Conservation (phyloP, 2,329 filamentous ascomycete genomes). For the Myriangium duriaei region DNA sequence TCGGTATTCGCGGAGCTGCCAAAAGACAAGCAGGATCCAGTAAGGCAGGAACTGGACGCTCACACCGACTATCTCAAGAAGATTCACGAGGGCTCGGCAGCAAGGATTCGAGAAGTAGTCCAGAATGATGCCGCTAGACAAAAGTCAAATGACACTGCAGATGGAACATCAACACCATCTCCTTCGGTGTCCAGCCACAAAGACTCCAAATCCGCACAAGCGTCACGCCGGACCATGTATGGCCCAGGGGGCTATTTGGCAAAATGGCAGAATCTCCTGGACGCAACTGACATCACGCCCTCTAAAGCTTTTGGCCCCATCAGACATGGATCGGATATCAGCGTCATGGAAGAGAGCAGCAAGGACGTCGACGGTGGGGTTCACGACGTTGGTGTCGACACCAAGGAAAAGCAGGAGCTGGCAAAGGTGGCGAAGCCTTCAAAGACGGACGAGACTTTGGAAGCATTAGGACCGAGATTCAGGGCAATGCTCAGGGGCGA, state of each 20-base stretch:
- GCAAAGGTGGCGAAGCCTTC: conserved; percentile 17
- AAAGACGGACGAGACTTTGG: conserved; percentile 17
- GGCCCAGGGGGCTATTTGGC: conserved; percentile 62
- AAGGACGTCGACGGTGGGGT: conserved; percentile 24
- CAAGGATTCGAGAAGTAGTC: conserved; percentile 47
- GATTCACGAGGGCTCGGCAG: conserved; percentile 41
- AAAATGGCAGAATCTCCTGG: conserved; percentile 59
- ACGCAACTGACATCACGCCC: conserved; percentile 58
- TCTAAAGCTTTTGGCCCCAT: conserved; percentile 39
- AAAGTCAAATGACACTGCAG: neutral
- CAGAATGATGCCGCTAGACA: conserved; percentile 15
- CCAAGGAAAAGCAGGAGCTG: conserved; percentile 20
- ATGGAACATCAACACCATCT: neutral
- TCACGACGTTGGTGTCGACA: conserved; percentile 15
- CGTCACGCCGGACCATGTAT: conserved; percentile 28
- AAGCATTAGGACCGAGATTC: conserved; percentile 22
- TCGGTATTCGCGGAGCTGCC: conserved; percentile 38
- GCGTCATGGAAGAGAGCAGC: conserved; percentile 25
- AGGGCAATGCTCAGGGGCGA: conserved; percentile 17
- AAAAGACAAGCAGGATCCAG: conserved; percentile 29
- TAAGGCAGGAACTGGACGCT: conserved; percentile 44
- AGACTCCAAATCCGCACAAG: neutral
- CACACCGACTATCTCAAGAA: conserved; percentile 48
- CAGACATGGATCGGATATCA: conserved; percentile 28
- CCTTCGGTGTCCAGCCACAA: neutral